phyloP scores from a whole-genome alignment of 2,329 filamentous ascomycete species.

The Epichloe coenophiala region DNA sequence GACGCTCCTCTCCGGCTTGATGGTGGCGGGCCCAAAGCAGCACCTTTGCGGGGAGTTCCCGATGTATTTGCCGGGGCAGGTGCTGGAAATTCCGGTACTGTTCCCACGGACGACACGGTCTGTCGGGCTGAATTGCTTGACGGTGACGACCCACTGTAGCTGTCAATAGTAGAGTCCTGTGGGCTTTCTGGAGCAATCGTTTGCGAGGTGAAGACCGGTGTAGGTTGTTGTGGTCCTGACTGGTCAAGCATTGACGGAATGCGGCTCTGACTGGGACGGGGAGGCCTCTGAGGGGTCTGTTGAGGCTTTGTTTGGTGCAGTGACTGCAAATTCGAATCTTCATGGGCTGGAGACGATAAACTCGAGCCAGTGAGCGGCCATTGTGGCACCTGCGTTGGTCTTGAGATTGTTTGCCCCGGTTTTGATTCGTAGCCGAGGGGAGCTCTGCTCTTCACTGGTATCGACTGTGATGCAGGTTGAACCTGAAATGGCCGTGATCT shows the following conservation, averaged over 20 bases:
- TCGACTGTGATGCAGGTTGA: constrained; percentile 7
- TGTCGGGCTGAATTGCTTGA: constrained; percentile 36
- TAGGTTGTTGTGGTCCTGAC: constrained; percentile 41
- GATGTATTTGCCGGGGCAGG: constrained; percentile 18
- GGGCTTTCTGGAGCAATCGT: constrained; percentile 20
- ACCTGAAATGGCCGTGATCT: not conserved
- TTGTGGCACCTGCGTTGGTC: constrained; percentile 38
- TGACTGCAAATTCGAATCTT: constrained; percentile 30
- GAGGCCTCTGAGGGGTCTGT: constrained; percentile 41
- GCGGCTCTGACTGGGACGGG: constrained; percentile 43
- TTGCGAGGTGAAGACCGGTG: constrained; percentile 31
- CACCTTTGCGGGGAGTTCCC: constrained; percentile 30
- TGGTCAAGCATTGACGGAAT: constrained; percentile 46
- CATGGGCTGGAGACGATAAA: constrained; percentile 17
- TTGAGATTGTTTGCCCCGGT: constrained; percentile 27
- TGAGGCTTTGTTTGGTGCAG: constrained; percentile 36
- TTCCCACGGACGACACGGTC: constrained; percentile 38
- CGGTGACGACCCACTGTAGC: constrained; percentile 28
- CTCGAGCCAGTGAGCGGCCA: constrained; percentile 37
- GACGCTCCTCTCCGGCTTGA: constrained; percentile 46
- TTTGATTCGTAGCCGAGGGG: constrained; percentile 13
- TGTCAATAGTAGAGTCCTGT: constrained; percentile 16
- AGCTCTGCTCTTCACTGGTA: constrained; percentile 9
- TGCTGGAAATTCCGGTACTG: constrained; percentile 46
- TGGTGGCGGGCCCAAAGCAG: constrained; percentile 45